Conservation (phyloP, 75 land plant genomes). For the Chamaecyparis obtusa region DNA sequence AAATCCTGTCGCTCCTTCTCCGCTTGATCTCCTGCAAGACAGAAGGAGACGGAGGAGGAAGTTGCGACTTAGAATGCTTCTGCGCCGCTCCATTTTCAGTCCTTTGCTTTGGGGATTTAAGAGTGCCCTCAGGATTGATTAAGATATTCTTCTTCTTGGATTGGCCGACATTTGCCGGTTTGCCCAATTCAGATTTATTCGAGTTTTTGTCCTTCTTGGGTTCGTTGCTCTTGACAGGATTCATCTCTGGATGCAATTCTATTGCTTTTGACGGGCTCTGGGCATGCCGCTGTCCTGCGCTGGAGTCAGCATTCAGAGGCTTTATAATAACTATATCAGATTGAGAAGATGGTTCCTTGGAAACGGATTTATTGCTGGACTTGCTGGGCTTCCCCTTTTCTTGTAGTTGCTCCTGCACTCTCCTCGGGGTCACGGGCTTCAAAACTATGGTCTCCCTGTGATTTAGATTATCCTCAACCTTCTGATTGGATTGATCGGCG, state of each 20-base stretch:
- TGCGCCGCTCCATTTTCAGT: neutral
- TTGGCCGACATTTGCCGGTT: neutral
- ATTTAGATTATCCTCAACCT: neutral
- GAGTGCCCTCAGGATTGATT: neutral
- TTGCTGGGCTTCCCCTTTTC: neutral
- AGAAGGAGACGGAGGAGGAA: neutral
- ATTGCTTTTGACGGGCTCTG: neutral
- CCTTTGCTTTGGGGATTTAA: neutral
- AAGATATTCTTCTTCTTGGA: conserved; percentile 1
- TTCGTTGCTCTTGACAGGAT: neutral
- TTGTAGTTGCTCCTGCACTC: neutral
- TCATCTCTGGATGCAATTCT: conserved; percentile 4
- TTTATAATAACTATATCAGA: conserved; percentile 1
- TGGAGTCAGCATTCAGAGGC: neutral
- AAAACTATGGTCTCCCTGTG: neutral
- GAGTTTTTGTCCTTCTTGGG: neutral
- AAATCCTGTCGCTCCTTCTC: conserved; percentile 2
- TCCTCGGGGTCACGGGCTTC: conserved; percentile 3
- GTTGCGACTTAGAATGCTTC: neutral
- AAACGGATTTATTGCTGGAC: neutral
- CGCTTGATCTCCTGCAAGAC: conserved; percentile 2
- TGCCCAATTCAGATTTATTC: neutral
- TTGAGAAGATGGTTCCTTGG: neutral
- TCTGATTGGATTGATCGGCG: neutral
- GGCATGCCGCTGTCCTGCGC: neutral